A percentile compares a stretch with the other conserved stretches of the same genome.
phyloP scores from a whole-genome alignment of 345 rosid species.

The Syzygium aqueum region DNA sequence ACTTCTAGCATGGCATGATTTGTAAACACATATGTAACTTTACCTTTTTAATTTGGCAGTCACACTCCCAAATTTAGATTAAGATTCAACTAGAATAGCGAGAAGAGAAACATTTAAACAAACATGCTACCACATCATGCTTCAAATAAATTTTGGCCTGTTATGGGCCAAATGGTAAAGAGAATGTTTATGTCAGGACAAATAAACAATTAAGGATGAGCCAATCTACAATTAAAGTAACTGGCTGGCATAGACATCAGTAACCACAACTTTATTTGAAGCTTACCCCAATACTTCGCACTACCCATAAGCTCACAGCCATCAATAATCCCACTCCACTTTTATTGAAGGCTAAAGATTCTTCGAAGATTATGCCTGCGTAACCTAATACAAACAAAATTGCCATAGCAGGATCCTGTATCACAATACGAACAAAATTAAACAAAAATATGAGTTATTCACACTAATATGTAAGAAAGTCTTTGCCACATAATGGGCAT shows the following conservation, averaged over 20 bases:
- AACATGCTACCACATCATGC: not conserved
- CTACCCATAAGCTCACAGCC: conserved; percentile 96
- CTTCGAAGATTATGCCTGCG: conserved; percentile 84
- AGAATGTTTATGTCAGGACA: not conserved
- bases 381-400: conserved; percentile 82
- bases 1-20: not conserved
- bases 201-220: not conserved
- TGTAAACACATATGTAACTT: not conserved
- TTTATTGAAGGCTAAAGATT: conserved; percentile 91
- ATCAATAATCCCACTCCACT: conserved; percentile 90
- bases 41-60: not conserved
- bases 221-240: not conserved
- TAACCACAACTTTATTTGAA: not conserved
- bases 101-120: not conserved
- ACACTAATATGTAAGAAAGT: not conserved
- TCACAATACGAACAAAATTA: conserved; percentile 1
- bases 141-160: not conserved
- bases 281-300: conserved; percentile 85
- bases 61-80: not conserved
- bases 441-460: not conserved
- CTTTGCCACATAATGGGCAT: not conserved
- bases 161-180: not conserved
- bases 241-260: not conserved
- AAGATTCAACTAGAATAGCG: not conserved
- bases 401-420: conserved; percentile 95